These are phyloP conservation scores for Hylodesmum podocarpum DNA, from an alignment of 306 rosid species.

Conservation along the genomic window DNA sequence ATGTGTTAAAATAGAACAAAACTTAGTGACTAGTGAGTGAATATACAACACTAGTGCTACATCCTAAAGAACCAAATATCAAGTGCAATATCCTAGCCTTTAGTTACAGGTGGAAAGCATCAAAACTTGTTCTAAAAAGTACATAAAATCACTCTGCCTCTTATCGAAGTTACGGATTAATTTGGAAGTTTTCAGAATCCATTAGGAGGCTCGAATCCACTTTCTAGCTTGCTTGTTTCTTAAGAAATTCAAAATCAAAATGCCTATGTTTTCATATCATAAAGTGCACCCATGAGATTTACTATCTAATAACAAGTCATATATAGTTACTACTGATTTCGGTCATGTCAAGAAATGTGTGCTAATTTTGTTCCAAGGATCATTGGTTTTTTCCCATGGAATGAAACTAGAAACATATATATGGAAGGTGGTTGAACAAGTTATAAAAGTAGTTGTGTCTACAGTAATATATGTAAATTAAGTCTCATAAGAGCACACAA, in stretches of 20 bases:
- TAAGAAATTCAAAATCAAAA: neutral
- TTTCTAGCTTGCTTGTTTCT: neutral
- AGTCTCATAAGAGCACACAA: too few species aligned
- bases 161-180: neutral
- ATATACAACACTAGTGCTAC: neutral
- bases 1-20: neutral
- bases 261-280: neutral
- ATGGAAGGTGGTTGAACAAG: neutral
- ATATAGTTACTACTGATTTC: neutral
- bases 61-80: neutral
- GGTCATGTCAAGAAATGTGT: neutral
- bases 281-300: neutral
- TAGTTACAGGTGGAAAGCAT: neutral
- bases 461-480: neutral
- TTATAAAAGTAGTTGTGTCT: neutral
- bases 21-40: neutral
- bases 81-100: neutral
- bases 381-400: neutral
- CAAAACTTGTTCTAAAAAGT: neutral
- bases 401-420: neutral
- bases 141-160: neutral
- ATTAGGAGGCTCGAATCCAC: neutral
- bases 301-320: neutral
- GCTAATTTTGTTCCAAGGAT: neutral
- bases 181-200: neutral